These are phyloP conservation scores for Aspergillus felis DNA, from an alignment of 2,329 filamentous ascomycete genomes.

Conservation along the genomic window DNA sequence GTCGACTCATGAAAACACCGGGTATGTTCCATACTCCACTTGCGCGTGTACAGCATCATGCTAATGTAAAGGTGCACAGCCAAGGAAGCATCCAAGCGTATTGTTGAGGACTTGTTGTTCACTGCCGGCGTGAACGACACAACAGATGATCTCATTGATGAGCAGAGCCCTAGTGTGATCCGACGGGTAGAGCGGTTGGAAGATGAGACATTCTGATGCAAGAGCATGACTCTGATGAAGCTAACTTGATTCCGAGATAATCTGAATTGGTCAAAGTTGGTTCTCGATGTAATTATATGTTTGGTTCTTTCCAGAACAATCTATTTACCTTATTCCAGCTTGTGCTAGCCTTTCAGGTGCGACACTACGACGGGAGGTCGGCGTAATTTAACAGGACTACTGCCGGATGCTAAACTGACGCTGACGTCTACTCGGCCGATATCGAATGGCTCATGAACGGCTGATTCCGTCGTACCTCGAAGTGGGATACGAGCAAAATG, in stretches of 20 bases:
- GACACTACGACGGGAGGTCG: background rate
- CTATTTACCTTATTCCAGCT: background rate
- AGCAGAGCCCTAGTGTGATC: slow-evolving; percentile 45
- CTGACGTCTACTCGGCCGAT: background rate
- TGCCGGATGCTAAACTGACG: background rate
- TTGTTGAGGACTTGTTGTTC: slow-evolving; percentile 45
- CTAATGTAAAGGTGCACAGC: slow-evolving; percentile 25
- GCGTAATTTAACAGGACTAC: background rate
- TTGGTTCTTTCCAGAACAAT: background rate
- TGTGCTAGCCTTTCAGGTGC: background rate
- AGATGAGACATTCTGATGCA: slow-evolving; percentile 44
- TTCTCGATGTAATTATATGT: background rate
- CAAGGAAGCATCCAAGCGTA: slow-evolving; percentile 48
- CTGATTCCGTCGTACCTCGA: too few species aligned
- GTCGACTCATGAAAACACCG: slow-evolving; percentile 46
- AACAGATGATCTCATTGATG: slow-evolving; percentile 34
- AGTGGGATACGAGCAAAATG: background rate
- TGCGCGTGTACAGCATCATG: background rate
- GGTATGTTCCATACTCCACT: slow-evolving; percentile 28
- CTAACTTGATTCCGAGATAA: background rate
- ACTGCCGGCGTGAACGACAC: slow-evolving; percentile 44
- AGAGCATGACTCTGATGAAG: too few species aligned
- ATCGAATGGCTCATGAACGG: too few species aligned
- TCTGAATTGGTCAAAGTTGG: background rate
- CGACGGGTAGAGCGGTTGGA: slow-evolving; percentile 38